Percentiles rank a stretch among this genome's conserved stretches.
Evolutionary conservation across 352 stramenopile species (phyloP).

Genomic region (Phytophthora colocasiae): DNA sequence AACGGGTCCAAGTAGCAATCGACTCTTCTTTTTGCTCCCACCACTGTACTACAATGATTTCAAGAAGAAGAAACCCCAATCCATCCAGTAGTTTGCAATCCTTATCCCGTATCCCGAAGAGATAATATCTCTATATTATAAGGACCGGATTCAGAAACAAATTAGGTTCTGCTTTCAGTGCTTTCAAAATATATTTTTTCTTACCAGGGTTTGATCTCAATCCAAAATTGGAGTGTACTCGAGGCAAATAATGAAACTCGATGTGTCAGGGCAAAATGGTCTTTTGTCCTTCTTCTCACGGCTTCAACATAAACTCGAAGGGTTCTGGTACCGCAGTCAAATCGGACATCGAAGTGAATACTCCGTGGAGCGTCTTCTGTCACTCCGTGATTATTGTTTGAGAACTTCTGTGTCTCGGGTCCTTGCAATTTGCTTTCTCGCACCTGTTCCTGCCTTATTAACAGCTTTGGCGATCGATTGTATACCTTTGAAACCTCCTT

Average conservation of each 20-base stretch:
- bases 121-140: no score
- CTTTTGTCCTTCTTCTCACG: neutral
- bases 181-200: no score
- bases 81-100: slow-evolving; percentile 39
- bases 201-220: no score
- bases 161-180: no score
- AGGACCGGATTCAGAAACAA: neutral
- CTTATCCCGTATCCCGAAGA: slow-evolving; percentile 41
- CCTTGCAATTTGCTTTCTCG: slow-evolving; percentile 8
- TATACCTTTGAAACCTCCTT: slow-evolving; percentile 11
- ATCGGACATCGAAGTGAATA: slow-evolving; percentile 19
- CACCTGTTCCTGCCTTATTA: slow-evolving; percentile 19
- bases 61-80: slow-evolving; percentile 38
- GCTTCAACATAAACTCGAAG: neutral
- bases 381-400: slow-evolving; percentile 10
- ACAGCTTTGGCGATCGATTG: slow-evolving; percentile 9
- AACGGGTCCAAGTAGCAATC: slow-evolving; percentile 35
- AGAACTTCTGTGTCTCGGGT: neutral
- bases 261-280: neutral
- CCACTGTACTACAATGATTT: slow-evolving; percentile 43
- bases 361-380: slow-evolving; percentile 10
- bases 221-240: no score
- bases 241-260: neutral
- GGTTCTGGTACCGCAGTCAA: slow-evolving; percentile 1
- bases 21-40: slow-evolving; percentile 44